Conservation (phyloP, 148 eudicot species). For the Camellia japonica region DNA sequence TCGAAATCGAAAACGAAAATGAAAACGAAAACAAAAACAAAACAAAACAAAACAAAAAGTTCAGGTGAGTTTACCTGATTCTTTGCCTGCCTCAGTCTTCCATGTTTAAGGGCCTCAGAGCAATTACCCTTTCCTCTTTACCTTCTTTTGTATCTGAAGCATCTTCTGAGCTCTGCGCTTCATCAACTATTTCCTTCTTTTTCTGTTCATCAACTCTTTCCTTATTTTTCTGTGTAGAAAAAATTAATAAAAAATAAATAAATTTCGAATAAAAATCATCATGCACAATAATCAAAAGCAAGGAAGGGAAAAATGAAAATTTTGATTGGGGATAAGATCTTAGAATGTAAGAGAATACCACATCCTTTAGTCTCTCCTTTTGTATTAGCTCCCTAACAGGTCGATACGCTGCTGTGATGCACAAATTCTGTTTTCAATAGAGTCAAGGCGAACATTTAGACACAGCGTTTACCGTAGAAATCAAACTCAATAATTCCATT, state of each 20-base stretch:
- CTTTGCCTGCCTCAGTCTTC: conserved; percentile 95
- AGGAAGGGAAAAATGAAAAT: background rate
- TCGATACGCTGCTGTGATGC: conserved; percentile 87
- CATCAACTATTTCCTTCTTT: conserved; percentile 59
- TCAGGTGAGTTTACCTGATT: conserved; percentile 54
- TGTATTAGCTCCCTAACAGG: conserved; percentile 91
- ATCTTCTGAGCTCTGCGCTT: conserved; percentile 40
- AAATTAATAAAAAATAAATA: background rate
- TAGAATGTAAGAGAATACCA: conserved; percentile 35
- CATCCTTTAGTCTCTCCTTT: conserved; percentile 72
- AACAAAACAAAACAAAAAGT: background rate
- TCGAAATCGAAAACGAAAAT: background rate
- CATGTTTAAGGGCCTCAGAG: conserved; percentile 79
- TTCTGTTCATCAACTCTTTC: conserved; percentile 31
- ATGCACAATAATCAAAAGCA: background rate
- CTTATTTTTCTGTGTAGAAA: conserved; percentile 30
- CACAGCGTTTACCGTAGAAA: background rate
- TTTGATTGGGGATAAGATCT: conserved; percentile 3
- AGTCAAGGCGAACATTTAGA: conserved; percentile 11
- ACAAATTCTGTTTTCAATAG: conserved; percentile 57
- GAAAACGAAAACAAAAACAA: background rate
- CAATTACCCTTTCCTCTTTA: conserved; percentile 56
- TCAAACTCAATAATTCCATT: background rate
- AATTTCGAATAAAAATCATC: background rate
- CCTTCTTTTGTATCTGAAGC: conserved; percentile 42